Percentiles rank a stretch among this genome's conserved stretches.
Conservation (phyloP, 805 yeast species). For the Candida berthetii region DNA sequence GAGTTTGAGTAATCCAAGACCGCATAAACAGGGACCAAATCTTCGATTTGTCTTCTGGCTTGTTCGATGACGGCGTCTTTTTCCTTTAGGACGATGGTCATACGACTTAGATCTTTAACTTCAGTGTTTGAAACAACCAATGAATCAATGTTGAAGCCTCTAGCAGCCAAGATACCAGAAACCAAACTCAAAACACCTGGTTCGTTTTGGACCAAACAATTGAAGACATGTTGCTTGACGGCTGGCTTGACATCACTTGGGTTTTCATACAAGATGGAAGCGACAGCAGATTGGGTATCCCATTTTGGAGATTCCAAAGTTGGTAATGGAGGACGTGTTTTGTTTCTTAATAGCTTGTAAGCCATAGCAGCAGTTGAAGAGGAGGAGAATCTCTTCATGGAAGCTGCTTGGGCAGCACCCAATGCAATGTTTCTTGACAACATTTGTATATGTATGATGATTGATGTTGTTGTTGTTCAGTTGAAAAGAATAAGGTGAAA, state of each 20-base stretch:
- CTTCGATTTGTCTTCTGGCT: slow-evolving; percentile 97
- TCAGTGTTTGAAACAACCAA: slow-evolving; percentile 95
- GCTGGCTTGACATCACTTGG: slow-evolving; percentile 53
- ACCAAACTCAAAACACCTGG: slow-evolving; percentile 95
- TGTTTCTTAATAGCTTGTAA: slow-evolving; percentile 82
- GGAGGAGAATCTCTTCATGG: slow-evolving; percentile 57
- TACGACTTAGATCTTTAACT: slow-evolving; percentile 89
- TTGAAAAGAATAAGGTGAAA: too few relatives aligned
- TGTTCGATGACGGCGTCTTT: slow-evolving; percentile 96
- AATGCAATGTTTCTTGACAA: background rate
- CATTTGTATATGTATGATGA: background rate
- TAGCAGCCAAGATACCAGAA: slow-evolving; percentile 93
- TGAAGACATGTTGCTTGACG: slow-evolving; percentile 80
- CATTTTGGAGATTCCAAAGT: slow-evolving; percentile 89
- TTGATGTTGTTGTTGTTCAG: slow-evolving; percentile 1
- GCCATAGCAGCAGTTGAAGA: slow-evolving; percentile 92
- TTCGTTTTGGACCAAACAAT: slow-evolving; percentile 96
- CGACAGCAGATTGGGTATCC: slow-evolving; percentile 96
- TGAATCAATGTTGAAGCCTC: slow-evolving; percentile 98
- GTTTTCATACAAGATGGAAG: slow-evolving; percentile 91
- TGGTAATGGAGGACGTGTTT: slow-evolving; percentile 85
- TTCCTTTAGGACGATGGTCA: slow-evolving; percentile 93
- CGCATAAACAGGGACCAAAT: slow-evolving; percentile 96
- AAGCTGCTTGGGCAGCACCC: slow-evolving; percentile 65
- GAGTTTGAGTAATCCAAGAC: slow-evolving; percentile 91